phyloP scores from a whole-genome alignment of 176 grass and related monocot species.

The Neostapfia colusana region DNA sequence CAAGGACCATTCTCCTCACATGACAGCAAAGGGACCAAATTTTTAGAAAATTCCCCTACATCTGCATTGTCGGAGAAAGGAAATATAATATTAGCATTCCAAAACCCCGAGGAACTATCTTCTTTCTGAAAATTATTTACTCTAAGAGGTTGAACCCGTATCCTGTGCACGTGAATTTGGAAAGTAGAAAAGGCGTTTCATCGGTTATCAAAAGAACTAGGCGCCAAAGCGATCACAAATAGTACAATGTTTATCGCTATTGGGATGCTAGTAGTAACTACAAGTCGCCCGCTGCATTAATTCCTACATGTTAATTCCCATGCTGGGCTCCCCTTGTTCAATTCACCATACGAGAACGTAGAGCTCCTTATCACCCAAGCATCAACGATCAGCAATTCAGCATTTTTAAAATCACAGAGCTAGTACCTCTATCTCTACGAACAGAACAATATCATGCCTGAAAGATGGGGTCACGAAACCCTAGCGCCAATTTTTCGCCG shows the following conservation, averaged over 20 bases:
- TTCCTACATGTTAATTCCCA: background rate
- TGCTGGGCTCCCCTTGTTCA: background rate
- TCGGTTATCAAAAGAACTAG: background rate
- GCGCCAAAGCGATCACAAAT: conserved; percentile 15
- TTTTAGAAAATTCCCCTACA: background rate
- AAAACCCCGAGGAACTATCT: background rate
- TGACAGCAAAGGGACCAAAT: background rate
- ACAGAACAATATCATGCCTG: no score
- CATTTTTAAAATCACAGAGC: conserved; percentile 17
- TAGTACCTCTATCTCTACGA: background rate
- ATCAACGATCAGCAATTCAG: background rate
- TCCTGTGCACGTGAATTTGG: background rate
- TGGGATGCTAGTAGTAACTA: background rate
- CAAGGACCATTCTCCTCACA: background rate
- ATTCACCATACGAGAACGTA: background rate
- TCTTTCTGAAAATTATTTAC: background rate
- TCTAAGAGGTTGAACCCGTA: background rate
- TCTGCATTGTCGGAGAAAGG: background rate
- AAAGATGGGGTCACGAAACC: conserved; percentile 19
- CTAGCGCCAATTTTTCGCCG: conserved; percentile 26
- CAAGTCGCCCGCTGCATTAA: background rate
- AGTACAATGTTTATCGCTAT: background rate
- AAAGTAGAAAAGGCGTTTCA: background rate
- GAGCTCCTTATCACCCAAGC: conserved; percentile 16
- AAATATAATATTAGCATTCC: background rate